These are phyloP conservation scores for Paspalum vaginatum DNA, from an alignment of 176 grass and related monocot genomes.

Conservation along the genomic window DNA sequence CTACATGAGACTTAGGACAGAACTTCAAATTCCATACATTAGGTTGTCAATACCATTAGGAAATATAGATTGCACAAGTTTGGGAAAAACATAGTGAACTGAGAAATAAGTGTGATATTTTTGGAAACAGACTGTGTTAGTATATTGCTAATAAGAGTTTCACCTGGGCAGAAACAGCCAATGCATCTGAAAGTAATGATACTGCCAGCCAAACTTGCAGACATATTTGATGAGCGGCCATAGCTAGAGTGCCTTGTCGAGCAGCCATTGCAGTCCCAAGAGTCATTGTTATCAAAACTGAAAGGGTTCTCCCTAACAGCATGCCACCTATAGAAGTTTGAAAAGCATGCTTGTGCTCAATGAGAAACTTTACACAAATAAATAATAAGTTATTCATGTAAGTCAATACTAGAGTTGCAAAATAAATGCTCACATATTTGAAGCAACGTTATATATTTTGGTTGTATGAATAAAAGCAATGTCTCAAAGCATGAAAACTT, in stretches of 20 bases:
- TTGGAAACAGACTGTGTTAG: not conserved
- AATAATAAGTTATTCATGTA: not conserved
- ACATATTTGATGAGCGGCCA: slow-evolving; percentile 68
- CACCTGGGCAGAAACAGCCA: slow-evolving; percentile 78
- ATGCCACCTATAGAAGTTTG: slow-evolving; percentile 43
- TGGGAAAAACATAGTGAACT: not conserved
- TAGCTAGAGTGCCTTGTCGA: slow-evolving; percentile 55
- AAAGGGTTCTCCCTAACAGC: slow-evolving; percentile 57
- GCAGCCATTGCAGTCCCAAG: slow-evolving; percentile 65
- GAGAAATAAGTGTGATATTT: not conserved
- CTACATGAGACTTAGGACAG: not conserved
- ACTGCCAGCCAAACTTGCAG: slow-evolving; percentile 70
- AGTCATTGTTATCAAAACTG: slow-evolving; percentile 56
- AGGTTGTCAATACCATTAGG: slow-evolving; percentile 4
- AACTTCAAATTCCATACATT: slow-evolving; percentile 9
- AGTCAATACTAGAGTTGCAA: not conserved
- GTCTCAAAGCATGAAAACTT: not conserved
- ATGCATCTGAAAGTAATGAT: slow-evolving; percentile 60
- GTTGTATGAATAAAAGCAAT: not conserved
- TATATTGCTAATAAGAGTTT: slow-evolving; percentile 29
- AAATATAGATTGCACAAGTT: slow-evolving; percentile 11
- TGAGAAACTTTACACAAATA: not conserved
- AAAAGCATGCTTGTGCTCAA: slow-evolving; percentile 18
- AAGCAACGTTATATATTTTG: not conserved
- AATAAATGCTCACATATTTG: not conserved